phyloP scores from a whole-genome alignment of 2,329 filamentous ascomycete species.

The Cordyceps militaris region DNA sequence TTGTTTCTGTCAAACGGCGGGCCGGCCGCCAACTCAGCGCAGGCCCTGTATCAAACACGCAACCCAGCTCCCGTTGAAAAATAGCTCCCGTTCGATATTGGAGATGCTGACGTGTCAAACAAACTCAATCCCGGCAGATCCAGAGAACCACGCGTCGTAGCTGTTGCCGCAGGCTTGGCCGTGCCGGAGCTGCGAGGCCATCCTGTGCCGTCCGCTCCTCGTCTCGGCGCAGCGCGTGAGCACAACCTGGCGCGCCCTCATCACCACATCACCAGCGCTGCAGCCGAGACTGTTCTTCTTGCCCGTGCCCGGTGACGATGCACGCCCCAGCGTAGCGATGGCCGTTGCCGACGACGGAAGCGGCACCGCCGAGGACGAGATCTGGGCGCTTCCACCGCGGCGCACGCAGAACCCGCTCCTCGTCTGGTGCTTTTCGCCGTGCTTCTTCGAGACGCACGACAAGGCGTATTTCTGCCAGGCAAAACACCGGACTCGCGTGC shows the following conservation, averaged over 20 bases:
- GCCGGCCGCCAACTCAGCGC: too few relatives aligned
- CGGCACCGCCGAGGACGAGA: too few relatives aligned
- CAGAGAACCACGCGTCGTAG: neutral
- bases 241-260: slow-evolving; percentile 18
- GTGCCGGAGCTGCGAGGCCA: slow-evolving; percentile 22
- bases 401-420: slow-evolving; percentile 11
- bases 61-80: too few relatives aligned
- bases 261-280: neutral
- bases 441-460: neutral
- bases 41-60: too few relatives aligned
- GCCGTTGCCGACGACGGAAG: neutral
- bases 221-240: slow-evolving; percentile 20
- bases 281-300: neutral
- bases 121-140: neutral
- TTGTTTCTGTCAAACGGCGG: too few relatives aligned
- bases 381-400: too few relatives aligned
- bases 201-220: slow-evolving; percentile 21
- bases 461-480: neutral
- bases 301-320: neutral
- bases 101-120: too few relatives aligned
- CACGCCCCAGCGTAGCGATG: too few relatives aligned
- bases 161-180: slow-evolving; percentile 12
- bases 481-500: too few relatives aligned
- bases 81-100: too few relatives aligned
- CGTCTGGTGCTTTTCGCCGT: neutral